Conservation (phyloP, 371 early-diverging fungal species). For the Blakeslea trispora region DNA sequence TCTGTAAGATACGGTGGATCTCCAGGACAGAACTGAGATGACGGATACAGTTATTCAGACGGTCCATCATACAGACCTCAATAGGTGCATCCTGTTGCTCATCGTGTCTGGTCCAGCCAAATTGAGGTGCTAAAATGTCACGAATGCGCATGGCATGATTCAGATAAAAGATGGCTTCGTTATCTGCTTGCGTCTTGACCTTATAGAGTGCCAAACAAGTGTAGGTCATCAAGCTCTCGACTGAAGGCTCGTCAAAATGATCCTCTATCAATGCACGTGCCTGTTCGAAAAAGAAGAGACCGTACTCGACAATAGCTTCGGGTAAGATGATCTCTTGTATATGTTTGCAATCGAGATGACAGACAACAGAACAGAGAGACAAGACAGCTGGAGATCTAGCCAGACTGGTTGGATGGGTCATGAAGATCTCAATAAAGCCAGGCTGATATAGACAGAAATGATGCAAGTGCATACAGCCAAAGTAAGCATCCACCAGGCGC, state of each 20-base stretch:
- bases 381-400: constrained; percentile 36
- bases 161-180: constrained; percentile 19
- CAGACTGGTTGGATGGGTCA: too few species aligned
- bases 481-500: constrained; percentile 28
- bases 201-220: constrained; percentile 30
- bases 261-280: constrained; percentile 34
- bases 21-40: constrained; percentile 8
- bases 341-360: constrained; percentile 35
- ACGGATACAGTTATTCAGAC: constrained; percentile 9
- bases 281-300: constrained; percentile 30
- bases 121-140: constrained; percentile 16
- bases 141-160: constrained; percentile 34
- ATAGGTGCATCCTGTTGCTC: neutral
- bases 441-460: constrained; percentile 27
- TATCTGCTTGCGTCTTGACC: constrained; percentile 11
- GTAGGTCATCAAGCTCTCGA: constrained; percentile 33
- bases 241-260: constrained; percentile 33
- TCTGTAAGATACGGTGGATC: neutral
- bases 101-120: neutral
- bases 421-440: constrained; percentile 24
- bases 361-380: constrained; percentile 33
- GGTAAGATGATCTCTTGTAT: constrained; percentile 11
- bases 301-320: constrained; percentile 20
- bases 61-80: constrained; percentile 9
- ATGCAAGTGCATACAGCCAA: constrained; percentile 29